These are phyloP conservation scores for Medicago ruthenica DNA, from an alignment of 306 rosid genomes.

Conservation along the genomic window DNA sequence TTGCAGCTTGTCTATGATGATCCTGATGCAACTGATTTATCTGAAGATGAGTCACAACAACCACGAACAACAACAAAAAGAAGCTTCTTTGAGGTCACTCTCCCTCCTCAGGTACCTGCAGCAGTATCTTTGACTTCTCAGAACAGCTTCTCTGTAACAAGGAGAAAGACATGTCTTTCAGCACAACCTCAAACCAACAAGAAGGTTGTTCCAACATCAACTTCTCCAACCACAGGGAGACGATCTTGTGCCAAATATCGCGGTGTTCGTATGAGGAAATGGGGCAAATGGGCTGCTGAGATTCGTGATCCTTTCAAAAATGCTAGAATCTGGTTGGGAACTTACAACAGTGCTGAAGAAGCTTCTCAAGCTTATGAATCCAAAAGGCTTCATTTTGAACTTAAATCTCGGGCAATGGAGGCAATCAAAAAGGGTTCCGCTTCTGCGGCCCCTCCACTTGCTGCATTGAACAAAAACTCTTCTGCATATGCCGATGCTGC, in stretches of 20 bases:
- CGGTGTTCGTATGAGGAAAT: constrained; percentile 84
- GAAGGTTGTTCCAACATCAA: constrained; percentile 24
- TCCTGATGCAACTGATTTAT: constrained; percentile 80
- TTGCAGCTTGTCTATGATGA: constrained; percentile 64
- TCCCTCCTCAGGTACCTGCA: constrained; percentile 40
- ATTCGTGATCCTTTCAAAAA: constrained; percentile 78
- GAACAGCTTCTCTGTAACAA: constrained; percentile 29
- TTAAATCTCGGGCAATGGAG: background rate
- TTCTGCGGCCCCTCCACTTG: background rate
- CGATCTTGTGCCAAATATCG: constrained; percentile 53
- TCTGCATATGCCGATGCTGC: constrained; percentile 3
- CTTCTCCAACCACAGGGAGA: background rate
- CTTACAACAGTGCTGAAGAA: constrained; percentile 76
- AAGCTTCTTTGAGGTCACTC: constrained; percentile 43
- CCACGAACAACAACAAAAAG: constrained; percentile 35
- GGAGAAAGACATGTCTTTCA: background rate
- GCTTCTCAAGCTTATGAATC: constrained; percentile 74
- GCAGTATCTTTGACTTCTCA: background rate
- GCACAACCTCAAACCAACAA: constrained; percentile 23
- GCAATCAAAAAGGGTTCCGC: background rate
- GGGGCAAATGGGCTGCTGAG: constrained; percentile 97
- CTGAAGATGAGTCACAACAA: constrained; percentile 63
- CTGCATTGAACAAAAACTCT: background rate
- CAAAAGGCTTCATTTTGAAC: constrained; percentile 56
- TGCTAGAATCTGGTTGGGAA: constrained; percentile 79